Base-by-base conservation (phyloP, 1,139 yeast genomes). In the Maudiozyma humilis region DNA sequence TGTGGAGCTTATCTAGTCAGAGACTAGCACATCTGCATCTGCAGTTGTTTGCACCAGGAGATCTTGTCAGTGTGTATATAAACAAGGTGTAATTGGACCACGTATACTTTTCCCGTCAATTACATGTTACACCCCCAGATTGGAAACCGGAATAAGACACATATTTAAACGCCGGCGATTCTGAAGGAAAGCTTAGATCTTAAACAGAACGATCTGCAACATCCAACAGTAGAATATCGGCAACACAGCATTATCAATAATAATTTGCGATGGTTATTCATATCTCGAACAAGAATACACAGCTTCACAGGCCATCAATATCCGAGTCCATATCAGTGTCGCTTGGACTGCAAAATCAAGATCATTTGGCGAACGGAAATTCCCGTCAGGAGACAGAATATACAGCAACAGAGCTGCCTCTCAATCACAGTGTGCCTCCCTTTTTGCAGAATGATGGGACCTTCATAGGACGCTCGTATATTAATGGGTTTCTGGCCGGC, bases 391-490 rank as follows among this genome's bases (percentile, higher is more conserved):
- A 16, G 27, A 6, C 35, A 3, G 30, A 10, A 12, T 36, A 19
- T 6, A 38, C 31, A 16, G 16, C 23, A 3, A 13, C 32, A 20
- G 19, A 17, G 15, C 35, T 17, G 3, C 13, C 18, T 23, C 42
- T 27, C 38, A 42, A 34, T 35, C 20, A 17, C 15, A 19, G 31
- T 18, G 31, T 19, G 13, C 27, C 27, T 23, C 36, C 36, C 12
- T 29, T 32, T 7, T 19, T 36, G 8, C 40, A 30, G 19, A 35
- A 42, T 14, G 44, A 45, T 8, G 44, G 41, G 27, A 53, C 55
- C 23, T 57, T 54, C 38, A 48, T 65, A 20, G 68, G 68, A 2
- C 51, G 68, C 14, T 65, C 69, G 1, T 65, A 62, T 48, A 54
- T 64, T n/a, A 64, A 66, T 23, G 57, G 60, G 13, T 51, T 53